These are phyloP conservation scores for Euphorbia peplus DNA, from an alignment of 345 rosid genomes.

Conservation along the genomic window DNA sequence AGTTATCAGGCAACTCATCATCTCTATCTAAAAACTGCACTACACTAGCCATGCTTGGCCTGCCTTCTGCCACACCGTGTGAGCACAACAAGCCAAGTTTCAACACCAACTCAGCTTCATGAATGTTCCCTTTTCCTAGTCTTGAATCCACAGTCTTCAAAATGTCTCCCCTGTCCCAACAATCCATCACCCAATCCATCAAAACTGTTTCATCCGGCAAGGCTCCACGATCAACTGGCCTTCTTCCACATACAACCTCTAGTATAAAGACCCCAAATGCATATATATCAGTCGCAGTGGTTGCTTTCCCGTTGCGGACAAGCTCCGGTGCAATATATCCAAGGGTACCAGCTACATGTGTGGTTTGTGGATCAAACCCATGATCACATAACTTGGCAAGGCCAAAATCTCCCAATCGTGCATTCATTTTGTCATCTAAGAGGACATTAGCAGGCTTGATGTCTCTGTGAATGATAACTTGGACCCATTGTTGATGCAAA, in stretches of 20 bases:
- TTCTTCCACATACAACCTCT: conserved; percentile 4
- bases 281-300: conserved; percentile 1
- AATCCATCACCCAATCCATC: conserved; percentile 1
- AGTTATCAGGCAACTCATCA: not conserved
- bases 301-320: conserved; percentile 1
- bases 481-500: conserved; percentile 10
- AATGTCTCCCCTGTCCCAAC: conserved; percentile 7
- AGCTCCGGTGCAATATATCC: conserved; percentile 2
- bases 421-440: conserved; percentile 6
- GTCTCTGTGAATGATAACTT: conserved; percentile 12
- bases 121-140: not conserved
- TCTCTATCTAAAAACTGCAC: conserved; percentile 1
- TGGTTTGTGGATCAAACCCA: conserved; percentile 3
- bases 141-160: not conserved
- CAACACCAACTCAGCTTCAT: conserved; percentile 8
- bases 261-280: conserved; percentile 9
- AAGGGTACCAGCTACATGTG: conserved; percentile 1
- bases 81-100: conserved; percentile 4
- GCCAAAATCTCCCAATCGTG: conserved; percentile 3
- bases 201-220: not conserved
- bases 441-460: conserved; percentile 11
- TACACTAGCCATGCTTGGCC: conserved; percentile 7
- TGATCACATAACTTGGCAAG: conserved; percentile 11
- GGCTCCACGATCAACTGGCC: not conserved
- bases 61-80: not conserved